Evolutionary conservation across 768 basidiomycete genomes (phyloP).

Genomic region (Rhizopogon rudus): DNA sequence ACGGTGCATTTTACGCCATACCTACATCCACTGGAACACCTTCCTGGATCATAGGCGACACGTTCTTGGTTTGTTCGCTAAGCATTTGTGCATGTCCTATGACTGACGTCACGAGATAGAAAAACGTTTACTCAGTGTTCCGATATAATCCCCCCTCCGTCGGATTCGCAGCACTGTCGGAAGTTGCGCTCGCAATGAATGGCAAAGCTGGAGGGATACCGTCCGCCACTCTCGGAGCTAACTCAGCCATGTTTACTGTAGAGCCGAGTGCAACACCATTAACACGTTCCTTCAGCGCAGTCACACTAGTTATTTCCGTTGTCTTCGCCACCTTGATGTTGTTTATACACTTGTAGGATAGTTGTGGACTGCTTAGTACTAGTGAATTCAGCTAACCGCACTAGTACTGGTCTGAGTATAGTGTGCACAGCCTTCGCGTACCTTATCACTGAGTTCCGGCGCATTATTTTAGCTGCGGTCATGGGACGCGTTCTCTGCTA

Average conservation of each 20-base stretch:
- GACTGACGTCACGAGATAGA: slow-evolving; percentile 22
- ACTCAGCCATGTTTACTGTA: slow-evolving; percentile 4
- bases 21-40: slow-evolving; percentile 47
- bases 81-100: neutral
- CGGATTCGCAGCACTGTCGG: slow-evolving; percentile 44
- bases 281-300: neutral
- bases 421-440: neutral
- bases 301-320: slow-evolving; percentile 6
- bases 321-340: slow-evolving; percentile 6
- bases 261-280: slow-evolving; percentile 11
- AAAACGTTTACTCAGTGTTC: slow-evolving; percentile 54
- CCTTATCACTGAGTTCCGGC: too few relatives aligned
- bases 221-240: slow-evolving; percentile 16
- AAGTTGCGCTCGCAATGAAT: slow-evolving; percentile 20
- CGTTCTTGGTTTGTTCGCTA: slow-evolving; percentile 52
- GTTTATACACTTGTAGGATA: neutral
- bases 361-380: neutral
- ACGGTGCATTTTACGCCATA: slow-evolving; percentile 84
- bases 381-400: neutral
- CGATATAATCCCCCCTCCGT: slow-evolving; percentile 43
- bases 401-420: too few relatives aligned
- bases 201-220: slow-evolving; percentile 16
- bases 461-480: too few relatives aligned
- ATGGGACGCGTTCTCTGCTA: neutral
- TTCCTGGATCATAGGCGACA: slow-evolving; percentile 87